A percentile compares a stretch with the other conserved stretches of the same genome.
phyloP scores from a whole-genome alignment of 1,284 basidiomycete species.

The Stygiomarasmius scandens region DNA sequence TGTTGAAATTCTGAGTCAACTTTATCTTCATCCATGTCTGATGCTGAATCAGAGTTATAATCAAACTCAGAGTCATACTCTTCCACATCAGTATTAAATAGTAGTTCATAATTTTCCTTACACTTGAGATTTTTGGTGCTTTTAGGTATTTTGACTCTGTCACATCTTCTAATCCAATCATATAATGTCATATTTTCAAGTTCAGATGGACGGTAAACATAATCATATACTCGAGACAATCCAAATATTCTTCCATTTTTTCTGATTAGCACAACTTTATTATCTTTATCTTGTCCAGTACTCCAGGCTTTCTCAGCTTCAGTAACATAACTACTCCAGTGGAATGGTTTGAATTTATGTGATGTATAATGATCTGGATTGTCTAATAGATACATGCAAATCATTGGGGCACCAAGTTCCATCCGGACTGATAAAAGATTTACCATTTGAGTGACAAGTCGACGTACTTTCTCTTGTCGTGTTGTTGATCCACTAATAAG shows the following conservation, averaged over 20 bases:
- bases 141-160: conserved; percentile 2
- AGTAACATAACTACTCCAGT: conserved; percentile 30
- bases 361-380: conserved; percentile 34
- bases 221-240: conserved; percentile 19
- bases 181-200: conserved; percentile 7
- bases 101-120: conserved; percentile 29
- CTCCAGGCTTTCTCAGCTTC: conserved; percentile 16
- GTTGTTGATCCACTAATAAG: conserved; percentile 15
- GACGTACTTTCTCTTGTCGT: conserved; percentile 23
- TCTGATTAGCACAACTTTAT: conserved; percentile 14
- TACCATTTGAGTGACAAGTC: conserved; percentile 32
- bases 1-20: background rate
- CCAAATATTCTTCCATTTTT: conserved; percentile 1
- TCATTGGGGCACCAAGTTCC: conserved; percentile 32
- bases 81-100: conserved; percentile 27
- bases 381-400: conserved; percentile 27
- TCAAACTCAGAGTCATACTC: background rate
- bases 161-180: conserved; percentile 14
- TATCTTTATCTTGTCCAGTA: background rate
- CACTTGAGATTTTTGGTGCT: conserved; percentile 18
- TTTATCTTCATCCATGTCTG: background rate
- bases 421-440: conserved; percentile 29
- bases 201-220: conserved; percentile 18
- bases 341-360: conserved; percentile 29
- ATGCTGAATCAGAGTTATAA: background rate